Evolutionary conservation across 352 stramenopile genomes (phyloP), one percentile per base, ranked within the genome.

Genomic region (Pythium dissotocum): DNA sequence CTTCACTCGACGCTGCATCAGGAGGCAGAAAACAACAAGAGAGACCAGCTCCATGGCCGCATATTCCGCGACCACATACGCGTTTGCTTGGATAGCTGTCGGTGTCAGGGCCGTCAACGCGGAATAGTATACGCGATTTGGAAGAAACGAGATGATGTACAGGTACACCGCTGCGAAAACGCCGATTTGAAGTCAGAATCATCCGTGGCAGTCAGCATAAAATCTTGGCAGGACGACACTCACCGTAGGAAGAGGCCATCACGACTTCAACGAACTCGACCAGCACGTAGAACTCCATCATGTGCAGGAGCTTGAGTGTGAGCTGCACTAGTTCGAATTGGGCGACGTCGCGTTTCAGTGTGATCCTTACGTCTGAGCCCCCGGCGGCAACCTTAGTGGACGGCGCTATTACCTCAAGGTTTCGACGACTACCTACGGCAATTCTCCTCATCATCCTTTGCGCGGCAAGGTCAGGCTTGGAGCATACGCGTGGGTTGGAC

Each of bases 261-360:
- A 82, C 21, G 14, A 76, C 58, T 8, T 46, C 32, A n/a, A 65
- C 63, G 77, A 30, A 67, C 52, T 67, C 49, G 28, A 48, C 51
- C 35, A 67, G 61, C n/a, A 67, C 49, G 28, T 30, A 30, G 28
- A 30, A 30, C 28, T 30, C 28, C 2, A 30, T 30, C 28, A 66
- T 66, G 40, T 60, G 49, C 10, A 66, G 32, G 2, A 66, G 40
- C 24, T 59, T 49, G 33, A 66, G 28, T 30, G 4, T 30, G 28
- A 30, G 28, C 28, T 30, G 28, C 28, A 30, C 28, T 30, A 30
- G 28, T 30, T 30, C 28, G 28, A 30, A 30, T 30, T 30, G 28
- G 28, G 28, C 28, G 28, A 30, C 2, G 28, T 30, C 28, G 28
- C 28, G 28, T 30, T 30, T 30, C 28, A 30, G 28, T 30, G 28